A percentile compares a stretch with the other conserved stretches of the same genome.
These are phyloP conservation scores for Polytolypa hystricis DNA, from an alignment of 2,329 filamentous ascomycete genomes.

Conservation along the genomic window DNA sequence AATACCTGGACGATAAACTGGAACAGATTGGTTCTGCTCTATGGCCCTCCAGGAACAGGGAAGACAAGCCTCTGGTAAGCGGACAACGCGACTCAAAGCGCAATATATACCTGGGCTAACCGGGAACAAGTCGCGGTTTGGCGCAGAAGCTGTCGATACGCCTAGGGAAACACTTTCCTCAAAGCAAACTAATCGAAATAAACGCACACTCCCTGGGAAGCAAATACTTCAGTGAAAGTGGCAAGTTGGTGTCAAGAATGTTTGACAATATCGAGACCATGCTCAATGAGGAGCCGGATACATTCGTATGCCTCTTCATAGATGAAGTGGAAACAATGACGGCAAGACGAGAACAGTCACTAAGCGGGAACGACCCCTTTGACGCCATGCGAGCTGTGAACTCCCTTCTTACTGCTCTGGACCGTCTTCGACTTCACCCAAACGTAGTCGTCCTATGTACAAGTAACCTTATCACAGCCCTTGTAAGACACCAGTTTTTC, in stretches of 20 bases:
- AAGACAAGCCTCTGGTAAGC: conserved; percentile 44
- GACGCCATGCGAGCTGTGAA: conserved; percentile 41
- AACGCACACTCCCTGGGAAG: conserved; percentile 37
- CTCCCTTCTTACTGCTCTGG: conserved; percentile 38
- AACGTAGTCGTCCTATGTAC: conserved; percentile 42
- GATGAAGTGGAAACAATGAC: conserved; percentile 42
- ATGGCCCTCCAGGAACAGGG: conserved; percentile 87
- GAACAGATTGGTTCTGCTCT: conserved; percentile 60
- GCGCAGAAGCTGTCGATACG: conserved; percentile 42
- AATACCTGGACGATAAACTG: conserved; percentile 32
- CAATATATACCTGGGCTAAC: conserved; percentile 2
- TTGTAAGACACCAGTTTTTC: conserved; percentile 23
- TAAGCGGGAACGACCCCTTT: conserved; percentile 31
- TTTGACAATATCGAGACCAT: conserved; percentile 32
- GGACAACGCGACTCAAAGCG: not conserved
- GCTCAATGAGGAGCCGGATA: conserved; percentile 28
- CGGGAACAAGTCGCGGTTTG: conserved; percentile 27
- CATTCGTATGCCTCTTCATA: conserved; percentile 36
- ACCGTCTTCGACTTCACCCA: conserved; percentile 29
- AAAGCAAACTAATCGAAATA: conserved; percentile 35
- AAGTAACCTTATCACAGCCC: conserved; percentile 36
- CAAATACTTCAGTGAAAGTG: conserved; percentile 39
- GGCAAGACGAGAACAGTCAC: conserved; percentile 31
- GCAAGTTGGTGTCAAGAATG: conserved; percentile 33
- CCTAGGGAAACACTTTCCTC: conserved; percentile 29